phyloP scores from a whole-genome alignment of 2,329 filamentous ascomycete genomes.

The Alternaria arbusti region DNA sequence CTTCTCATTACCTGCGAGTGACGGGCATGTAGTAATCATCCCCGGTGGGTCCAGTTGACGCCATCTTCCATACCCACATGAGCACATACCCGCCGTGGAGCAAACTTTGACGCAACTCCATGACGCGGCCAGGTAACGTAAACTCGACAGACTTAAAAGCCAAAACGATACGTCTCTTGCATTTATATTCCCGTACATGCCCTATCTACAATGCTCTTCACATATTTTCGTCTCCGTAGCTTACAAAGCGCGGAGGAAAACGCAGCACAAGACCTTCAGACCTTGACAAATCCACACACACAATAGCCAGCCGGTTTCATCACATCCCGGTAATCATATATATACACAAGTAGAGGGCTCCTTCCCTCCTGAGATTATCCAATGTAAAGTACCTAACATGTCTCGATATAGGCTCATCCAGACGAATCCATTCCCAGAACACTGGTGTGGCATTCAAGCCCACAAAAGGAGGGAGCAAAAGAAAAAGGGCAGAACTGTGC shows the following conservation, averaged over 20 bases:
- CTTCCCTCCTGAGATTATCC: constrained; percentile 4
- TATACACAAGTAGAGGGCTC: background rate
- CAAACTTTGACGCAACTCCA: background rate
- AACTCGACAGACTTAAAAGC: background rate
- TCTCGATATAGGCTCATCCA: background rate
- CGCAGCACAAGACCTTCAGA: background rate
- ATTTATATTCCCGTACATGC: constrained; percentile 4
- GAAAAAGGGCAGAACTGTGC: constrained; percentile 11
- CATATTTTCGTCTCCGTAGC: background rate
- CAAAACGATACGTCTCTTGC: background rate
- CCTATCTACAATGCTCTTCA: constrained; percentile 5
- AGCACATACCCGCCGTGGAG: background rate
- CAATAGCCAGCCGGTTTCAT: background rate
- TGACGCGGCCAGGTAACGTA: background rate
- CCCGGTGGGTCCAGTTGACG: background rate
- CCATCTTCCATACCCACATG: background rate
- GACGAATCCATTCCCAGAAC: background rate
- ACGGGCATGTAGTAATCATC: background rate
- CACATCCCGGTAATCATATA: constrained; percentile 1
- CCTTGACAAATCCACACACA: background rate
- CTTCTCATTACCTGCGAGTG: background rate
- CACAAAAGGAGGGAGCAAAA: background rate
- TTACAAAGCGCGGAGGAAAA: background rate
- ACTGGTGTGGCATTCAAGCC: background rate
- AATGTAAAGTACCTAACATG: constrained; percentile 7